Evolutionary conservation across 768 basidiomycete species (phyloP).

Genomic region (Panaeolus cyanescens): DNA sequence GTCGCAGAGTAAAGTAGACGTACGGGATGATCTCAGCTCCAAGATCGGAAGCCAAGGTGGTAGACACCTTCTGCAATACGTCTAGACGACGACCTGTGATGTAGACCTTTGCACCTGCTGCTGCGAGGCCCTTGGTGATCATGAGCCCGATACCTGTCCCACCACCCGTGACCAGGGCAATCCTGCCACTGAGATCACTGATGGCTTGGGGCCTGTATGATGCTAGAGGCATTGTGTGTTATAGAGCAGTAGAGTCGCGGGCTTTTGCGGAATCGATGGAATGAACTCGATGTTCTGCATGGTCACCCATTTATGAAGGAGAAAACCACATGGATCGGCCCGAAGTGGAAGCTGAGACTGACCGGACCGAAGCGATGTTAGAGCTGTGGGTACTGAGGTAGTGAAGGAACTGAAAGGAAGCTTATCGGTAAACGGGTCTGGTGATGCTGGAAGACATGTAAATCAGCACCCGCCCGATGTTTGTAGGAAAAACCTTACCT

Average conservation of each 20-base stretch:
- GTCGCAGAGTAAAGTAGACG: constrained; percentile 11
- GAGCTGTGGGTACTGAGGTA: not conserved
- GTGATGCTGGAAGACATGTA: not conserved
- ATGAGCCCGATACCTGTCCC: constrained; percentile 59
- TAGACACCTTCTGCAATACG: constrained; percentile 59
- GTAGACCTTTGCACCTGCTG: constrained; percentile 80
- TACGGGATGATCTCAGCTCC: constrained; percentile 65
- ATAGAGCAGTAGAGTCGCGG: not conserved
- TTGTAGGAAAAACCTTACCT: not conserved
- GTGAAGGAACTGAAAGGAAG: not conserved
- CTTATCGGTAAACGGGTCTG: not conserved
- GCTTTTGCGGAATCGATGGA: not conserved
- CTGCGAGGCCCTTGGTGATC: constrained; percentile 73
- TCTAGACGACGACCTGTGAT: constrained; percentile 72
- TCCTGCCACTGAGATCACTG: constrained; percentile 57
- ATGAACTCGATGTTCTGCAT: not conserved
- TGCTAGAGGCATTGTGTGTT: constrained; percentile 12
- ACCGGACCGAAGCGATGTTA: not conserved
- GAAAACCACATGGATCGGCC: not conserved
- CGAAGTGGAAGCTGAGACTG: not conserved
- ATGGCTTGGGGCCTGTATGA: constrained; percentile 36
- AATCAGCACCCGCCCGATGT: not conserved
- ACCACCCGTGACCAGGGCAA: constrained; percentile 57
- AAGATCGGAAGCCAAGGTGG: constrained; percentile 45
- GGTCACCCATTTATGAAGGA: not conserved